These are phyloP conservation scores for Myriosclerotinia curreyana DNA, from an alignment of 2,329 filamentous ascomycete species.

Conservation along the genomic window DNA sequence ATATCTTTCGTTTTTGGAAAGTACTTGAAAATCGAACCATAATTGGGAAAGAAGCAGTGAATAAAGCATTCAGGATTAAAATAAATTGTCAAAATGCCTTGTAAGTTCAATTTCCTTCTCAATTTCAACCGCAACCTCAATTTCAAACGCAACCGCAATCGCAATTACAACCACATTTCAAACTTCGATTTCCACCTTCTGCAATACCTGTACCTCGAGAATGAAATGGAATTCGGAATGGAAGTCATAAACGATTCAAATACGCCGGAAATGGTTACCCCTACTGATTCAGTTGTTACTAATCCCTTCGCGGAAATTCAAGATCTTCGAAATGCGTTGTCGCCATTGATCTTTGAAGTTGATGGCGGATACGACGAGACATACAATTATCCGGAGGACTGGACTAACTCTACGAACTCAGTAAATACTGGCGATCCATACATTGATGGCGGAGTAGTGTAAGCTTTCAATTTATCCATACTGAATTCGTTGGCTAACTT, in stretches of 20 bases:
- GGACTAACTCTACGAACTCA: not conserved
- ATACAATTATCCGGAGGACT: not conserved
- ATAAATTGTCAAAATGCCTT: slow-evolving; percentile 16
- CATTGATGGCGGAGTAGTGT: slow-evolving; percentile 9
- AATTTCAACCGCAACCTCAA: not conserved
- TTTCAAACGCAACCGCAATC: not conserved
- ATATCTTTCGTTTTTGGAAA: slow-evolving; percentile 10
- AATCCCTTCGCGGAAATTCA: not conserved
- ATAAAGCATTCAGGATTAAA: not conserved
- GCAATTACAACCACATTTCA: not conserved
- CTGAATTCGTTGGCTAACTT: slow-evolving; percentile 5
- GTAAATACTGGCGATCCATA: slow-evolving; percentile 19
- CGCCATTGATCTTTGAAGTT: not conserved
- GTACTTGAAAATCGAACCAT: slow-evolving; percentile 2
- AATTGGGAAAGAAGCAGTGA: slow-evolving; percentile 10
- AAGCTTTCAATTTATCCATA: not conserved
- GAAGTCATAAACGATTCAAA: not conserved
- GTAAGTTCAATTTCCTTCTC: slow-evolving; percentile 12
- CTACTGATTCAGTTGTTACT: not conserved
- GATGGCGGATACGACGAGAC: not conserved
- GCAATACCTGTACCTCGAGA: not conserved
- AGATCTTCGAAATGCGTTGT: not conserved
- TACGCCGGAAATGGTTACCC: no score
- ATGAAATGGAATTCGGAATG: not conserved
- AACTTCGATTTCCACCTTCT: not conserved